Evolutionary conservation across 495 filamentous ascomycete species (phyloP), one percentile per base, ranked within the genome.

Genomic region (Coniosporium apollinis): DNA sequence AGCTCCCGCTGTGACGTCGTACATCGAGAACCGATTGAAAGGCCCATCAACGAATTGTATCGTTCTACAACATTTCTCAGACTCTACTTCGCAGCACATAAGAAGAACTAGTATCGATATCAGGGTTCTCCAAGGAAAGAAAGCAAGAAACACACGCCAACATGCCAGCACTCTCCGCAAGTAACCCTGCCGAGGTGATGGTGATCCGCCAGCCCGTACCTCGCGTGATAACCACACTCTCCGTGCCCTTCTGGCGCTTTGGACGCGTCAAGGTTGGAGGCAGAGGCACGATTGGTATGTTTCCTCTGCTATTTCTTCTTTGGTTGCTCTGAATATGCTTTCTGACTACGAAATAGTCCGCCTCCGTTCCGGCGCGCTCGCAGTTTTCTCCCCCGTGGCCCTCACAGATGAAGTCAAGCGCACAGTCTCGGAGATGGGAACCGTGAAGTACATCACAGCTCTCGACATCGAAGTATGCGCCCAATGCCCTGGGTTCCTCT

Each of bases 301-400:
- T 10, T 14, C 15, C 3, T 28, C 28, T 15, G 6, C 17, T 15
- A 7, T 30, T 7, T n/a, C 21, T 6, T 10, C 19, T 15, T 22
- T 30, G 11, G 1, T 36, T 11, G 18, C 15, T 16, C 13, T 30
- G 18, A 36, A 4, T 16, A 10, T 11, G 9, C 34, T 26, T 38
- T 13, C 10, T 18, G 11, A 19, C 1, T n/a, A n/a, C 4, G n/a
- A 18, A n/a, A 24, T 47, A 85, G 83, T 93, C 46, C 73, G 72
- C 34, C 72, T 97, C 44, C 60, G 65, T 26, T 70, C 74, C 6
- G 83, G 83, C 34, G 60, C 67, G 22, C 68, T 97, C 30, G 84
- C 83, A 37, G 78, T 97, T 45, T 94, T 94, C 68, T 93, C 85
- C 3, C 89, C 89, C 19, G 76, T 84, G 19, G 74, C 69, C 11